These are phyloP conservation scores for Modicella reniformis DNA, from an alignment of 371 early-diverging fungal genomes.

Conservation along the genomic window DNA sequence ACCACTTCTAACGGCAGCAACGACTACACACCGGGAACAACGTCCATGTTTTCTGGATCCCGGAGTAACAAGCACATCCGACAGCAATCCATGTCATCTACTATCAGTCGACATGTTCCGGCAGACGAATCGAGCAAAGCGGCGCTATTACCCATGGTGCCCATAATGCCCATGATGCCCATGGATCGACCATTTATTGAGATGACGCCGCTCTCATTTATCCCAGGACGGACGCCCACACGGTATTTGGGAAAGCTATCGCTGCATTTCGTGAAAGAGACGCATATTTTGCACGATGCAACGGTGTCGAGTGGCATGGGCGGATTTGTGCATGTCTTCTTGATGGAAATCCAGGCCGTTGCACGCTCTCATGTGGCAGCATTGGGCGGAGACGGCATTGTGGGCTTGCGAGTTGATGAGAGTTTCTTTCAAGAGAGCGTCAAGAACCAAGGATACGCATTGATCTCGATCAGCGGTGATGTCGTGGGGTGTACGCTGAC, in stretches of 20 bases:
- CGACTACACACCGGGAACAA: conserved; percentile 10
- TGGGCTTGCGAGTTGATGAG: conserved; percentile 70
- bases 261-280: conserved; percentile 81
- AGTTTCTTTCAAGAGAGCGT: conserved; percentile 65
- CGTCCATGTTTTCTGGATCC: background rate
- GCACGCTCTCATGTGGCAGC: conserved; percentile 73
- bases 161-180: conserved; percentile 55
- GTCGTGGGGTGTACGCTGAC: conserved; percentile 56
- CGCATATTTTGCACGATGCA: conserved; percentile 60
- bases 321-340: conserved; percentile 68
- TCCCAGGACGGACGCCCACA: conserved; percentile 62
- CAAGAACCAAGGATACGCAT: conserved; percentile 75
- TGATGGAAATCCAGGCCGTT: conserved; percentile 71
- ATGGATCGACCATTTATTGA: conserved; percentile 50
- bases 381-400: conserved; percentile 75
- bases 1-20: conserved; percentile 28
- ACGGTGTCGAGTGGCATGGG: conserved; percentile 62
- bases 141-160: conserved; percentile 44
- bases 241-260: conserved; percentile 73
- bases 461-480: conserved; percentile 66
- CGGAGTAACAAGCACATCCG: conserved; percentile 25
- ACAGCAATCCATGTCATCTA: conserved; percentile 40
- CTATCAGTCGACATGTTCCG: conserved; percentile 20
- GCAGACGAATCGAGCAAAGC: conserved; percentile 19
- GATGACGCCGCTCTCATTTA: conserved; percentile 60